Base-by-base conservation (phyloP, 352 stramenopile genomes). In the Peronosclerospora sorghi region DNA sequence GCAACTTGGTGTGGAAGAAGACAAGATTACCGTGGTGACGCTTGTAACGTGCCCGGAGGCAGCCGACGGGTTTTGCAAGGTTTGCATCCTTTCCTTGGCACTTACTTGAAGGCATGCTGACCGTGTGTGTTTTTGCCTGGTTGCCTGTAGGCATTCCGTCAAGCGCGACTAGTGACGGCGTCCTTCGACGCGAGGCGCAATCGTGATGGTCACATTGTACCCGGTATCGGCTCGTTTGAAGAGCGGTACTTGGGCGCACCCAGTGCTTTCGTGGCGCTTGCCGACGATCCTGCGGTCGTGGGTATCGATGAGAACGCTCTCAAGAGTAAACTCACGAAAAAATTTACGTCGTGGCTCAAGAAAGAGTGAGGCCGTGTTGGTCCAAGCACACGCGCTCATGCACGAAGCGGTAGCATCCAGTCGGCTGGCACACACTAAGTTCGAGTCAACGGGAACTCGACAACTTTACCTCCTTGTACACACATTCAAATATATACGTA, bases 21-120 rank as follows among this genome's bases (percentile, higher is more conserved):
- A 83, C 30, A 75, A 88, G 45, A 82, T 91, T 32, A 86, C 78
- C 18, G 58, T 91, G 2, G 74, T 89, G 14, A 85, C 76, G 10
- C 63, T 91, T 7, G 73, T 89, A 8, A 91, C 76, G 21, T 86
- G 74, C 40, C 79, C 73, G 0, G 76, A 86, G 47, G 79, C 65
- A n/a, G 76, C 76, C 4, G 79, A 89, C 46, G 56, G 57, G 9
- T 91, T 91, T 32, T 88, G 79, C 62, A 70, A 86, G 52, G 75
- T 83, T 45, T n/a, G 19, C 32, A 23, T 15, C 13, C 0, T 34
- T 15, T 35, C 17, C n/a, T 13, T 32, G 15, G 14, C 12, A 20
- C 8, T 18, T 62, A 19, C 23, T 32, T 48, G 15, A 21, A 12
- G 32, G 42, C 23, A 10, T n/a, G 6, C 5, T 53, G 26, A 45